phyloP scores from a whole-genome alignment of 106 monocot species.

The Vanilla planifolia region DNA sequence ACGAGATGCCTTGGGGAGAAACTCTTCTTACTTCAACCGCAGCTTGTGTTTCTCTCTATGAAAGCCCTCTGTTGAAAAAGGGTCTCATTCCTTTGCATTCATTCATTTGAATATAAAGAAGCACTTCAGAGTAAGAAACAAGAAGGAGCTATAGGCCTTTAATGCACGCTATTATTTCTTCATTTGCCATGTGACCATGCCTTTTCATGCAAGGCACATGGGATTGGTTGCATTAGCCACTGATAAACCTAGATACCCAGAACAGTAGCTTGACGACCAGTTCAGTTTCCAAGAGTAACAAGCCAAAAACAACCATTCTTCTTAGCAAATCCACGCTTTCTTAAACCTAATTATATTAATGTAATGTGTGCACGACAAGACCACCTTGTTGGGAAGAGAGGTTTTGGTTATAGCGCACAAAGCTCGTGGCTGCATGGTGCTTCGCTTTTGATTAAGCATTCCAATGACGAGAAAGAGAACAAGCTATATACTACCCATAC shows the following conservation, averaged over 20 bases:
- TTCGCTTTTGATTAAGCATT: constrained; percentile 3
- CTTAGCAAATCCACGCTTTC: background rate
- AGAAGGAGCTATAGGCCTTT: background rate
- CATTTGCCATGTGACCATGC: background rate
- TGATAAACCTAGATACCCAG: constrained; percentile 1
- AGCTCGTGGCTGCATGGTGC: no score
- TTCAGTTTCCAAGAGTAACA: background rate
- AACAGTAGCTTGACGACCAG: background rate
- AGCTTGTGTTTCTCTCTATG: no score
- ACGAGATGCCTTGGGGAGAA: background rate
- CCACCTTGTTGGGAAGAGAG: no score
- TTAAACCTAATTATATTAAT: background rate
- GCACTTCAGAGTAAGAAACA: background rate
- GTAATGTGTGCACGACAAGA: background rate
- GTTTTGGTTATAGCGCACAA: background rate
- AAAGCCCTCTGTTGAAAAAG: no score
- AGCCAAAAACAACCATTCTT: background rate
- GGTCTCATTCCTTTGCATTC: no score
- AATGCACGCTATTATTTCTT: background rate
- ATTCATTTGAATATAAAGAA: no score
- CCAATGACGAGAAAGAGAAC: background rate
- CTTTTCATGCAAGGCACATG: background rate
- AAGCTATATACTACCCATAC: constrained; percentile 2
- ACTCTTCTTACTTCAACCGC: no score
- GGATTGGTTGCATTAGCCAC: background rate